Conservation (phyloP, 768 basidiomycete species). For the Boletus rex-veris region DNA sequence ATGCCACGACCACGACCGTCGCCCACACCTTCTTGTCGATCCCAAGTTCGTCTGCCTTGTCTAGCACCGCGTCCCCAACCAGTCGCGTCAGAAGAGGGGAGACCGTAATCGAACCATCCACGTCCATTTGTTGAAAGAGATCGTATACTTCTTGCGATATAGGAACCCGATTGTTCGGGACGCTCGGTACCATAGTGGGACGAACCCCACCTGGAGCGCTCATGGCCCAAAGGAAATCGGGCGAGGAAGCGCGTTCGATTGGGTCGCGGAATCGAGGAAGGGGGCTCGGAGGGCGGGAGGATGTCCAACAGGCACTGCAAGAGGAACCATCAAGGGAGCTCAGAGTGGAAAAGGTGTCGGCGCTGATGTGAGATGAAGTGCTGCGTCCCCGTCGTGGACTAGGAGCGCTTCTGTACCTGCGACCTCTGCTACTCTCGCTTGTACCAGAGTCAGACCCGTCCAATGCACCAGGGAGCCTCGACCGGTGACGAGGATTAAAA, state of each 20-base stretch:
- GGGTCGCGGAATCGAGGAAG: constrained; percentile 25
- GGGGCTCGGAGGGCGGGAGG: constrained; percentile 22
- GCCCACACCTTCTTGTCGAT: constrained; percentile 43
- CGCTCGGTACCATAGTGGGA: not conserved
- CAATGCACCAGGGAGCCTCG: constrained; percentile 21
- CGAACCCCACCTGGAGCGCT: not conserved
- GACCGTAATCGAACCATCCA: constrained; percentile 48
- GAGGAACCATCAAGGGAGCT: constrained; percentile 44
- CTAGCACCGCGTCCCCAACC: constrained; percentile 34
- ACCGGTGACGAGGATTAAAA: not conserved
- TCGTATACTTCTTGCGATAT: constrained; percentile 30
- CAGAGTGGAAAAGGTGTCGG: constrained; percentile 41
- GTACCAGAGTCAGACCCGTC: constrained; percentile 14
- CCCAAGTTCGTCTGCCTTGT: constrained; percentile 29
- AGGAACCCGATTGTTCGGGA: not conserved
- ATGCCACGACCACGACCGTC: constrained; percentile 47
- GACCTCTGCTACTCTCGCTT: constrained; percentile 1
- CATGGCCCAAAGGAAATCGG: constrained; percentile 19
- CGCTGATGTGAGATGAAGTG: constrained; percentile 27
- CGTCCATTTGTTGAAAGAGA: constrained; percentile 39
- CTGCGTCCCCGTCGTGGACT: constrained; percentile 5
- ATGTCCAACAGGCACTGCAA: constrained; percentile 35
- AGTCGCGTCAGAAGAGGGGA: constrained; percentile 32
- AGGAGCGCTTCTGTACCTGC: not conserved
- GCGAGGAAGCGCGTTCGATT: constrained; percentile 32